Evolutionary conservation across 1,284 basidiomycete species (phyloP), one percentile per base, ranked within the genome.

Genomic region (Sphagnurus paluster): DNA sequence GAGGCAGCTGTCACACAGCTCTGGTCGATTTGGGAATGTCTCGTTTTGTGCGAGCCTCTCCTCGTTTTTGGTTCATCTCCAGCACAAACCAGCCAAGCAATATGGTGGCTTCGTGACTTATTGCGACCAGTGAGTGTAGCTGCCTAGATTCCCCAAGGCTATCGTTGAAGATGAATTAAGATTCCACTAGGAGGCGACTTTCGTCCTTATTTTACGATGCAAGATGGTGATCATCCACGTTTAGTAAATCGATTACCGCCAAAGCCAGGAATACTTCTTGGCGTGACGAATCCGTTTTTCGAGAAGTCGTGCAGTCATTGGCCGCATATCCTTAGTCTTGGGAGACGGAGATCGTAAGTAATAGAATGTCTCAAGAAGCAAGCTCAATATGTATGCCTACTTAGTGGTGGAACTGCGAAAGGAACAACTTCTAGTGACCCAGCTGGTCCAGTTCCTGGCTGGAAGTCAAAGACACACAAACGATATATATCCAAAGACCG

Each of bases 251-350:
- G 86, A 52, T 82, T 89, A 36, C 84, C 91, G 52, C 95, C 96
- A 0, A 87, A 87, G 57, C 71, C 88, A 0, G 96, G 95, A 0
- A 70, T 93, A 0, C 63, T 98, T 1, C 69, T 98, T 1, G 94
- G 96, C 7, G 92, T 95, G 1, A 98, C 96, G 6, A 99, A 98
- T 59, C 96, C 96, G 0, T 90, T 96, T 61, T 93, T 98, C 55
- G 84, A 90, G 51, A 87, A 87, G 51, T 84, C 86, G 1, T 96
- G 93, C 55, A 75, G 79, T 5, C 92, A 97, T 66, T 98, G 95
- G 93, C 93, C 94, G 2, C 93, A 99, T 66, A 72, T 92, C 1
- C 69, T 94, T 21, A 87, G 84, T 49, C 69, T 89, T 24, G 83
- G 84, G 28, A 67, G 69, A 44, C 66, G 65, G 29, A 55, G 60